Evolutionary conservation across 2,329 filamentous ascomycete species (phyloP), one percentile per base, ranked within the genome.

Genomic region (Podosphaera fusca): DNA sequence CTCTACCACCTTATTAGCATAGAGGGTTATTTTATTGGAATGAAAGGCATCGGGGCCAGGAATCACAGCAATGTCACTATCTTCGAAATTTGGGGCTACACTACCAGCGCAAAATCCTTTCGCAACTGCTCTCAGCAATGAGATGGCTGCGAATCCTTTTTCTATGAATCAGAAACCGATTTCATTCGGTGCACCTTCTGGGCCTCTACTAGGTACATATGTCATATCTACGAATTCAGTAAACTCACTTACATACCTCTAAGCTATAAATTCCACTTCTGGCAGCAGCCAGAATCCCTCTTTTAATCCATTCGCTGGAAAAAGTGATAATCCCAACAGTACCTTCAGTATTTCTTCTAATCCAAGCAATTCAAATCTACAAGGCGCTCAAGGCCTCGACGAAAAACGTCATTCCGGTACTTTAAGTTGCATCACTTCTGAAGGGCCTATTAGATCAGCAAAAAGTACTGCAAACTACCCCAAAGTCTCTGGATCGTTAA

Each of bases 301-400:
- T 38, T 38, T 38, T 49, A 49, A 49, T 49, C 45, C 45, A 12
- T 49, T 49, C 45, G 45, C 45, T n/a, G 45, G 45, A 21, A 8
- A 10, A 57, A 62, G 56, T 61, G 61, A 30, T 30, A 21, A 8
- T 21, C n/a, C 45, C 21, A 14, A 14, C 33, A 55, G 21, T 42
- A 14, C 36, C 9, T 42, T 38, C 30, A 21, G 33, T 55, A 34
- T 14, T 31, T 31, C 34, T 30, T 30, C 45, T 8, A 21, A 49
- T 2, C 21, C 29, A 12, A 30, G 35, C 35, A 38, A 38, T 6
- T 38, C 35, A 38, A 38, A 10, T 38, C 10, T 38, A 10, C 35
- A 5, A 38, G 10, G 10, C 5, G 10, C 5, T 38, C 8, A 30
- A 21, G 2, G 8, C 45, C 29, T 21, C 8, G 8, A 21, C 40